Percentiles rank a stretch among this genome's conserved stretches.
Conservation (phyloP, 2,329 filamentous ascomycete genomes). For the Epichloe typhina region DNA sequence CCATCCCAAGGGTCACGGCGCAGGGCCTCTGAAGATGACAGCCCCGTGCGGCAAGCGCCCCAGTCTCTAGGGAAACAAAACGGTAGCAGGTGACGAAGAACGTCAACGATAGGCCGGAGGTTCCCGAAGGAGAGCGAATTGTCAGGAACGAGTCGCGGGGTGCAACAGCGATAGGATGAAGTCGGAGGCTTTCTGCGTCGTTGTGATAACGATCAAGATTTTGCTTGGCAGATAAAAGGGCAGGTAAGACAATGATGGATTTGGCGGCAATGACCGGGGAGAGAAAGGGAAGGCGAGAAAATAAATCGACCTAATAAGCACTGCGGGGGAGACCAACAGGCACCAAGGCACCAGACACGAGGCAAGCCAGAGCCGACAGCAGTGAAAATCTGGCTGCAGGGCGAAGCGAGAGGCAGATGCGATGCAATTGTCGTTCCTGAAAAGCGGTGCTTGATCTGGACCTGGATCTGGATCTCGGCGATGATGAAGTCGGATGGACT, state of each 20-base stretch:
- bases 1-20: slow-evolving; percentile 38
- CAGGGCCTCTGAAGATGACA: slow-evolving; percentile 18
- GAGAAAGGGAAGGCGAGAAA: neutral
- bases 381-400: neutral
- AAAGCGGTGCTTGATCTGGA: neutral
- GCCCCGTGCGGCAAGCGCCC: slow-evolving; percentile 25
- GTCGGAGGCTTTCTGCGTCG: slow-evolving; percentile 5
- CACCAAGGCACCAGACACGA: neutral
- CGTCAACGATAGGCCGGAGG: neutral
- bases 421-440: neutral
- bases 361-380: neutral
- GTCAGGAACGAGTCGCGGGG: neutral
- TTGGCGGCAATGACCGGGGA: slow-evolving; percentile 10
- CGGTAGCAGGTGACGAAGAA: slow-evolving; percentile 12
- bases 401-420: neutral
- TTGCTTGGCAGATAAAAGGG: slow-evolving; percentile 7
- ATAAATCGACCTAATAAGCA: slow-evolving; percentile 7
- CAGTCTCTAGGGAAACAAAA: slow-evolving; percentile 18
- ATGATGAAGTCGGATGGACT: slow-evolving; percentile 17
- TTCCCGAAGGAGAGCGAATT: neutral
- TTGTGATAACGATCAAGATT: slow-evolving; percentile 6
- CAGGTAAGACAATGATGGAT: slow-evolving; percentile 5
- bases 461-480: slow-evolving; percentile 3
- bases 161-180: slow-evolving; percentile 6
- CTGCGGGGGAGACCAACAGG: neutral